Evolutionary conservation across 345 rosid species (phyloP), one percentile per base, ranked within the genome.

Genomic region (Citrus reticulata): DNA sequence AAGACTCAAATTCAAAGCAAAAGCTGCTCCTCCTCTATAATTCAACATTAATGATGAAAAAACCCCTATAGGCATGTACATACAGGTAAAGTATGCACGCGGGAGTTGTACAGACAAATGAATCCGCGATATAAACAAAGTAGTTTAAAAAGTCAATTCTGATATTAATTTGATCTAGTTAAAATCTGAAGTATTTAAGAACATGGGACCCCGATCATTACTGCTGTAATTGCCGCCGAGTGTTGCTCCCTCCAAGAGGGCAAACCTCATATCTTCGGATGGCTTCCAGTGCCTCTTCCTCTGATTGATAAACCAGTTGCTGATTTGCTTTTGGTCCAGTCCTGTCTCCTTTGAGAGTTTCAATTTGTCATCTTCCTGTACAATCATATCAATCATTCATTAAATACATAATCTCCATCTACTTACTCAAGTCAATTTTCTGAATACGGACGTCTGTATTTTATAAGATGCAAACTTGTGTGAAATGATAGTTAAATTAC

Each of bases 211-310:
- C 35, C 71, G 51, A 46, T 46, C 81, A 0, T 34, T 34, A 64
- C 61, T 65, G 22, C 19, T 60, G 0, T 25, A 39, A 71, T 68
- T 67, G 27, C 74, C 42, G 3, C 79, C 6, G 34, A 79, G 42
- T 19, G 16, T 22, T 19, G n/a, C 85, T 19, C 84, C 87, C 51
- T 85, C 90, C 82, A 78, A 39, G n/a, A 88, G 79, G 25, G 93
- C 88, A 27, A 79, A 82, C 57, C 84, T 84, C 87, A 88, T 87
- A 46, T 92, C 92, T 60, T 90, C 93, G 1, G 91, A 83, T 25
- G 95, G 93, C 70, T 88, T 92, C 95, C 95, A 92, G 51, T 92
- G 93, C 67, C 95, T 77, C 79, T 91, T 91, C 86, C 95, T 88
- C 74, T 91, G 93, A 85, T 91, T 91, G 71, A 91, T 91, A 71